phyloP scores from a whole-genome alignment of 2,329 filamentous ascomycete genomes.

The Nemania diffusa region DNA sequence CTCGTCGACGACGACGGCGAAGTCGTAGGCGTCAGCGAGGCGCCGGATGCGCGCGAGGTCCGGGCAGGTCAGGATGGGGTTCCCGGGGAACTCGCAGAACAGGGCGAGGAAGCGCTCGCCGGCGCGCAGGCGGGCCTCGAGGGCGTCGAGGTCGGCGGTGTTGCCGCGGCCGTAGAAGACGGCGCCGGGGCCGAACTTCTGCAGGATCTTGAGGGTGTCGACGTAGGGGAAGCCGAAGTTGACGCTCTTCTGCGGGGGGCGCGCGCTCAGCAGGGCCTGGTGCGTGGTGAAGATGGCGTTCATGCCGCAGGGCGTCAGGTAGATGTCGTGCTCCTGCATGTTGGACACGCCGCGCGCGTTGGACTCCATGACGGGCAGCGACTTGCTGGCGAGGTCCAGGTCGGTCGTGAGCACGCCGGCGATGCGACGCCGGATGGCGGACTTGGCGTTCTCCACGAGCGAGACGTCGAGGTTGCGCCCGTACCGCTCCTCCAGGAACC shows the following conservation, averaged over 20 bases:
- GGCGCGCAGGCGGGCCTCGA: conserved; percentile 74
- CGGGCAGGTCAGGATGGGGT: conserved; percentile 86
- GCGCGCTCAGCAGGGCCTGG: conserved; percentile 73
- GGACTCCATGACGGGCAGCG: conserved; percentile 59
- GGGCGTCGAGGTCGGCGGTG: conserved; percentile 80
- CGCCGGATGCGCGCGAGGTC: conserved; percentile 83
- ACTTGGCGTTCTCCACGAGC: conserved; percentile 82
- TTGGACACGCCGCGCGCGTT: conserved; percentile 68
- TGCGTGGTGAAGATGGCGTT: conserved; percentile 94
- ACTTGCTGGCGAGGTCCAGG: conserved; percentile 68
- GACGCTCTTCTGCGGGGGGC: conserved; percentile 77
- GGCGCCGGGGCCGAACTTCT: conserved; percentile 93
- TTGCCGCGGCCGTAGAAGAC: conserved; percentile 88
- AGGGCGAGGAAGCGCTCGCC: conserved; percentile 84
- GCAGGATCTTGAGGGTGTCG: conserved; percentile 91
- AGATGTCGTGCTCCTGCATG: conserved; percentile 87
- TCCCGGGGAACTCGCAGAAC: conserved; percentile 95
- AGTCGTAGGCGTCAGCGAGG: conserved; percentile 85
- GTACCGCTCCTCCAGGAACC: conserved; percentile 93
- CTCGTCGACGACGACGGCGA: conserved; percentile 92
- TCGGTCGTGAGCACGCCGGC: conserved; percentile 83
- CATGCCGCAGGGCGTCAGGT: conserved; percentile 90
- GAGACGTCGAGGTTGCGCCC: conserved; percentile 87
- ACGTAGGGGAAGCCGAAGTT: conserved; percentile 98
- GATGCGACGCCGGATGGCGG: conserved; percentile 87